Conservation (phyloP, 139 green algal genomes). For the Tetratostichococcus sp. region DNA sequence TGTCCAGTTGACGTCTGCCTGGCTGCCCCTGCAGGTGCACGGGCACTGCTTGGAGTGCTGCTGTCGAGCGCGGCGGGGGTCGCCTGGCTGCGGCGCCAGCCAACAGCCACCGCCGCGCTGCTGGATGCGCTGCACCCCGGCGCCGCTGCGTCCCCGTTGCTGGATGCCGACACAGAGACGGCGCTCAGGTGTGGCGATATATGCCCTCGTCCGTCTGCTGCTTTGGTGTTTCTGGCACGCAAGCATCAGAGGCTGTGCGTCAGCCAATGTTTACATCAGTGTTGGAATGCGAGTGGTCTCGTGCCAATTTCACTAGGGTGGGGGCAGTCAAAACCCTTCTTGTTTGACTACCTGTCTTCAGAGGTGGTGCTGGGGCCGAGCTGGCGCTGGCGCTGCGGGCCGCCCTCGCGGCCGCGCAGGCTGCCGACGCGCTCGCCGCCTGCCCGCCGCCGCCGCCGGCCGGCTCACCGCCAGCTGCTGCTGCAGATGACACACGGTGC, state of each 20-base stretch:
- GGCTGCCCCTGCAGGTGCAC: not conserved
- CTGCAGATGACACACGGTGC: too few species aligned
- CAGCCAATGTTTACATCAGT: too few species aligned
- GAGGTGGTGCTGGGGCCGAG: not conserved
- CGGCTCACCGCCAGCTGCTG: too few species aligned
- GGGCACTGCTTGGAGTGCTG: slow-evolving; percentile 27
- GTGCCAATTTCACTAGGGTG: too few species aligned
- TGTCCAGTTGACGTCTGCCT: too few species aligned
- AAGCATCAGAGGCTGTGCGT: too few species aligned
- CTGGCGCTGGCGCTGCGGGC: not conserved
- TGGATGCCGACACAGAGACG: not conserved
- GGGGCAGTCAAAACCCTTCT: too few species aligned
- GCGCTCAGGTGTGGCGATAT: not conserved
- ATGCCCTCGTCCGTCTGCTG: too few species aligned
- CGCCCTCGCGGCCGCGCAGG: not conserved
- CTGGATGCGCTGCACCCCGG: slow-evolving; percentile 19
- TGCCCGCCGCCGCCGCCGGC: not conserved
- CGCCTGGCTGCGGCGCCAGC: not conserved
- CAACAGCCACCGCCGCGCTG: not conserved
- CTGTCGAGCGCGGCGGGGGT: not conserved
- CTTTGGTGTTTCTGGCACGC: too few species aligned
- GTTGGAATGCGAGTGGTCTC: too few species aligned
- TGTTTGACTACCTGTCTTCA: not conserved
- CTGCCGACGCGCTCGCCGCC: not conserved
- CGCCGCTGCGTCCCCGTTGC: not conserved